Base-by-base conservation (phyloP, 225 moss, liverwort and hornwort species). In the Climacium dendroides region DNA sequence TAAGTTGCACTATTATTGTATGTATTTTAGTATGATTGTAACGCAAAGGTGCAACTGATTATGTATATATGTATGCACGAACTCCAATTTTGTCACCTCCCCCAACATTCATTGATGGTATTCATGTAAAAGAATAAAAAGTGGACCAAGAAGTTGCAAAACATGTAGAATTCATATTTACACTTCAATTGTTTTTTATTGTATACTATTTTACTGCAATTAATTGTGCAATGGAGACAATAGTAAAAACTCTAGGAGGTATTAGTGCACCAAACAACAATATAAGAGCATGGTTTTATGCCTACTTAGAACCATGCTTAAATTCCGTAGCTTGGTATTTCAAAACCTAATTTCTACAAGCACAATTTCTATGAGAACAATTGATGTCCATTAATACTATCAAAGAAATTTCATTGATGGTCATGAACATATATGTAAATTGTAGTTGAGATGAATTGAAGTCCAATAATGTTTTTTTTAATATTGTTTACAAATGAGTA, bases 271-370 rank as follows among this genome's bases (percentile, higher is more conserved):
- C 24, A 39, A 67, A 69, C 4, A 23, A 39, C 11, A 69, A 1
- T 69, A 2, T 7, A 39, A 69, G 39, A 69, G 8, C 7, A 24
- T 69, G 8, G 8, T 39, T 69, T 13, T 24, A 69, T 24, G 24
- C 1, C 2, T 6, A 39, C 4, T 39, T 37, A 1, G 14, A 70
- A 70, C 14, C n/a, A 25, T 24, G 24, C 3, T 69, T 37, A 24
- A 69, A 39, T 3, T 39, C 1, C 0, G 0, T 24, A 39, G 5
- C 3, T 69, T 39, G 5, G 3, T 39, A 3, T 13, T 69, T 69
- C 39, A 14, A 7, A 39, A 39, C 14, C 1, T 69, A 19, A 0
- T 69, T 39, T 39, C 5, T 7, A 6, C 8, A 14, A 39, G 3
- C 39, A 39, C 1, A 0, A 39, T 8, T 69, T 69, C 8, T 4